Evolutionary conservation across 2,329 filamentous ascomycete genomes (phyloP).

Genomic region (Alternaria angustiovoidea): DNA sequence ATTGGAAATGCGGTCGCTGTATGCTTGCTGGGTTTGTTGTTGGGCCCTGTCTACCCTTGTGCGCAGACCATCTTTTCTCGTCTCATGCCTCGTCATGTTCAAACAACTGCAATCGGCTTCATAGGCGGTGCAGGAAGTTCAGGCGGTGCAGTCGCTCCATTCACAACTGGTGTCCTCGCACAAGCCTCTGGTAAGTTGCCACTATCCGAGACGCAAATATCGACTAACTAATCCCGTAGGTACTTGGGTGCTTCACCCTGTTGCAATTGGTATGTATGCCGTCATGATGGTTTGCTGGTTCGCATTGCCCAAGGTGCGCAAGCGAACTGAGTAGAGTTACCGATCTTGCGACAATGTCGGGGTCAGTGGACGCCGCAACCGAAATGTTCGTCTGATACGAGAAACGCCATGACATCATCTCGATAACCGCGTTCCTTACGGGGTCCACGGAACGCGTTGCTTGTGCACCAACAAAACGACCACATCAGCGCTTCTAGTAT

Average conservation of each 20-base stretch:
- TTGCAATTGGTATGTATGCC: conserved; percentile 71
- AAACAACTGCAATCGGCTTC: conserved; percentile 70
- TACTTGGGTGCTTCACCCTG: conserved; percentile 70
- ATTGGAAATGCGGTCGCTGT: conserved; percentile 60
- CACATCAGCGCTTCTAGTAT: neutral
- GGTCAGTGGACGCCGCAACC: neutral
- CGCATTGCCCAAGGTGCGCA: conserved; percentile 63
- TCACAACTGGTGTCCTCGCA: conserved; percentile 70
- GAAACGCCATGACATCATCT: conserved; percentile 18
- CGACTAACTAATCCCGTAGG: conserved; percentile 50
- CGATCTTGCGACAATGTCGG: conserved; percentile 1
- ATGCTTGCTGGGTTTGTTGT: conserved; percentile 72
- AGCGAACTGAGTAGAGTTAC: conserved; percentile 64
- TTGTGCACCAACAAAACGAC: neutral
- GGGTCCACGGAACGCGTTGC: conserved; percentile 10
- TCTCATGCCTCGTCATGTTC: conserved; percentile 65
- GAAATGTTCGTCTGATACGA: neutral
- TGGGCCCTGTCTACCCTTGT: conserved; percentile 83
- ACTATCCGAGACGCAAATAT: neutral
- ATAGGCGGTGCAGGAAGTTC: conserved; percentile 74
- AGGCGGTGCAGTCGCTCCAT: conserved; percentile 73
- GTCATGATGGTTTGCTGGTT: conserved; percentile 74
- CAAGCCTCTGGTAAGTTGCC: conserved; percentile 53
- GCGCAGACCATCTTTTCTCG: conserved; percentile 70
- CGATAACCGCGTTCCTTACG: neutral